phyloP scores from a whole-genome alignment of 805 yeast genomes.

The Middelhovenomyces tepae region DNA sequence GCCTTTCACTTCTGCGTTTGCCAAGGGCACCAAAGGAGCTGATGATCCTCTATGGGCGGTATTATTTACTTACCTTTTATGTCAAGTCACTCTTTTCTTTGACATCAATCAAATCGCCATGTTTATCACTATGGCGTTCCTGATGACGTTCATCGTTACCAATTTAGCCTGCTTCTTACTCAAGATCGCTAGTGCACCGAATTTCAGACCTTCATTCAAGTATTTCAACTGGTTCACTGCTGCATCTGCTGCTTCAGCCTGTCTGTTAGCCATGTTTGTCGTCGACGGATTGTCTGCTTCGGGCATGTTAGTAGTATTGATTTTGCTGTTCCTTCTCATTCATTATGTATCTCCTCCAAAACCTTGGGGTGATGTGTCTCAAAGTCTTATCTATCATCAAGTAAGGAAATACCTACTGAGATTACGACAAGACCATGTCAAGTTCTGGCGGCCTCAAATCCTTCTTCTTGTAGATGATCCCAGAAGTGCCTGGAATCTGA shows the following conservation, averaged over 20 bases:
- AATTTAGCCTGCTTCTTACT: conserved; percentile 88
- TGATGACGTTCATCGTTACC: conserved; percentile 92
- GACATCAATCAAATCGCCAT: conserved; percentile 93
- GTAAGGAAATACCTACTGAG: conserved; percentile 83
- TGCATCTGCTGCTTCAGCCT: conserved; percentile 56
- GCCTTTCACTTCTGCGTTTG: conserved; percentile 65
- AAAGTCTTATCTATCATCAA: conserved; percentile 89
- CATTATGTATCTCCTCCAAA: conserved; percentile 92
- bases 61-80: conserved; percentile 66
- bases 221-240: conserved; percentile 83
- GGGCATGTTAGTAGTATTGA: conserved; percentile 55
- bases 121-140: conserved; percentile 91
- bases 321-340: conserved; percentile 62
- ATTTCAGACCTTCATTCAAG: conserved; percentile 90
- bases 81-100: conserved; percentile 79
- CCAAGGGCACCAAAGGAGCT: conserved; percentile 35
- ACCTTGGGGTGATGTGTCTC: conserved; percentile 98
- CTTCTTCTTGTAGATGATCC: conserved; percentile 85
- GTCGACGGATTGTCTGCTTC: conserved; percentile 90
- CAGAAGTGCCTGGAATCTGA: conserved; percentile 81
- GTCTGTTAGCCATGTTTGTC: conserved; percentile 81
- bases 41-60: conserved; percentile 61
- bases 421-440: conserved; percentile 83
- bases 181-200: conserved; percentile 91
- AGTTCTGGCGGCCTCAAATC: conserved; percentile 97